Evolutionary conservation across 192 early-diverging fungal species (phyloP), one percentile per base, ranked within the genome.

Genomic region (Powellomyces hirtus): DNA sequence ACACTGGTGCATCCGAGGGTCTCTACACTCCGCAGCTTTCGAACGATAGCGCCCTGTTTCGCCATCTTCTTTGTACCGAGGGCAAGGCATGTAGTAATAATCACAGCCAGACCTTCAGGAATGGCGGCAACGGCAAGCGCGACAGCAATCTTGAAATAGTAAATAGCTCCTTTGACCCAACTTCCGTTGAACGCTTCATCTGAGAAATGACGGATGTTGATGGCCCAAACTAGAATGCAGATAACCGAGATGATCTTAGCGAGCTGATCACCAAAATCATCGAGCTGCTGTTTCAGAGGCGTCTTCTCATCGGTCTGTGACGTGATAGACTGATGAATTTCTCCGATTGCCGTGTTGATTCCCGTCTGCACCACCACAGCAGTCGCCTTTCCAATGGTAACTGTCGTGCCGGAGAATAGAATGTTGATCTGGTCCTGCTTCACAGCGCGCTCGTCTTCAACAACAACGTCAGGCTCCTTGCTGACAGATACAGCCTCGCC

Each of bases 131-230:
- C 53, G 10, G 31, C 53, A 5, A 50, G n/a, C 33, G 33, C 50
- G 8, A 66, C 49, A 31, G 38, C 33, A 37, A 20, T 55, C 33
- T 38, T 66, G 14, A 66, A 66, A 34, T 34, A 18, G 46, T 38
- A 66, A 20, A 38, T 27, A 4, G 16, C 29, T 29, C 31, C 31
- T 16, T 37, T 27, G 10, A 73, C n/a, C 71, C 56, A 76, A 80
- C 73, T 84, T 6, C 84, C 83, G 27, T 77, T 70, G 66, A 77
- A 76, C 20, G 45, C 51, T 24, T 92, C 93, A 66, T 99, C 95
- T 76, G 77, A 86, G 73, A 99, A 99, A 77, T 99, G 96, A 38
- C 94, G 89, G 66, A 99, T 91, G 81, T 99, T 99, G 36, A 44
- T 36, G 29, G 36, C 56, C 66, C 62, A 79, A 33, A 64, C 65